Base-by-base conservation (phyloP, 1,284 basidiomycete genomes). In the Cutaneotrichosporon sp. region DNA sequence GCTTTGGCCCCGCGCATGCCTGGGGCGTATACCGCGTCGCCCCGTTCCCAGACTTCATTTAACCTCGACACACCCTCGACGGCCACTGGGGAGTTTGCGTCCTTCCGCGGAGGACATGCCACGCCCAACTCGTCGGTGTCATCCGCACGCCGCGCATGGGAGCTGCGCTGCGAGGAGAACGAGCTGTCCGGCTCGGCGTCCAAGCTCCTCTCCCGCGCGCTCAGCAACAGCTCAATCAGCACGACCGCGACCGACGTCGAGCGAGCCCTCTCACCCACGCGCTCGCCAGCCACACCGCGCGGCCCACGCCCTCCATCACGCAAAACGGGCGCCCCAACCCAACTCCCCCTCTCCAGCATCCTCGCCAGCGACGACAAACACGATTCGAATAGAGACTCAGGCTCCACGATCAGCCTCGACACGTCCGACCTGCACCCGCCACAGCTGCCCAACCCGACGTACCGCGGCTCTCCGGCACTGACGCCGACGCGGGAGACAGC, bases 241-340 rank as follows among this genome's bases (percentile, higher is more conserved):
- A 66, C 63, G 2, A 61, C 55, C 6, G 62, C 64, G 11, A 66
- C 66, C 1, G 61, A 60, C 16, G 52, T 64, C 24, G 66, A 68
- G 46, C 46, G 47, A 11, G 63, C 62, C 9, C 50, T 67, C 8
- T 31, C 43, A 5, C 27, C 42, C 10, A 19, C 45, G 5, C 52
- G 34, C 42, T 47, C 38, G 17, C 51, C 51, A 7, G 27, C 41
- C 10, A 37, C 35, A 5, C 45, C 49, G 6, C 44, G 45, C 8
- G 51, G 51, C n/a, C 51, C 51, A n/a, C 51, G 51, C 19, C 34
- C 27, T 5, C 34, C 33, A 2, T 29, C n/a, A 17, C 46, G 26
- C 34, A 47, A 41, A 17, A 5, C 42, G 12, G 19, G 11, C n/a
- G 9, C 17, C 26, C 10, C n/a, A 1, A n/a, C 42, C 8, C 19